Conservation (phyloP, 257 asterid species). For the Solanum microdontum region DNA sequence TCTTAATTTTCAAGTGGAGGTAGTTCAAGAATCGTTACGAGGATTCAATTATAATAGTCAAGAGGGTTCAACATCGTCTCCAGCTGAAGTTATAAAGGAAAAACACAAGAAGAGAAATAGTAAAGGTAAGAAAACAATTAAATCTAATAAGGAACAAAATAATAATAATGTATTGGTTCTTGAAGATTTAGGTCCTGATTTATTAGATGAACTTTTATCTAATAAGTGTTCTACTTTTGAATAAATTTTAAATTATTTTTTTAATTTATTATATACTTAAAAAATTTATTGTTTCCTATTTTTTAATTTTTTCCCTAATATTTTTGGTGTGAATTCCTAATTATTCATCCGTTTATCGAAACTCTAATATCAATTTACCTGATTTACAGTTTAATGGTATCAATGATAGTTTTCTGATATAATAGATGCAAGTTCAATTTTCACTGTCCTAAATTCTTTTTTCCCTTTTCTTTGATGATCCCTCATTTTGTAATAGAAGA, state of each 20-base stretch:
- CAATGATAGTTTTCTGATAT: neutral
- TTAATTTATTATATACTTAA: neutral
- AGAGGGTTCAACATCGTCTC: neutral
- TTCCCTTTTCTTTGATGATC: neutral
- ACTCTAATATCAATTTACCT: neutral
- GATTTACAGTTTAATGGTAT: neutral
- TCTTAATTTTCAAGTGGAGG: neutral
- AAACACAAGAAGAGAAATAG: constrained; percentile 4
- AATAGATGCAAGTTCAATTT: neutral
- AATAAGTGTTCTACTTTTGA: neutral
- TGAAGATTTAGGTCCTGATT: constrained; percentile 7
- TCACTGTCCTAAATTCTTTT: neutral
- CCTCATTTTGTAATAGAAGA: neutral
- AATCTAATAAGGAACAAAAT: neutral
- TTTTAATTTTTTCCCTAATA: neutral
- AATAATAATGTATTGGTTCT: neutral
- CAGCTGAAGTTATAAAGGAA: neutral
- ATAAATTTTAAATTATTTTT: neutral
- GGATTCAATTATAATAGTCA: neutral
- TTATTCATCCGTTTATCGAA: neutral
- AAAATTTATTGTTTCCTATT: neutral
- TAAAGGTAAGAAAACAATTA: neutral
- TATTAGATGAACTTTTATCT: constrained; percentile 7
- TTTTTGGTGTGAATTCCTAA: neutral
- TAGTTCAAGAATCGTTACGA: neutral